Evolutionary conservation across 2,329 filamentous ascomycete genomes (phyloP).

Genomic region (Arthrobotrys iridis): DNA sequence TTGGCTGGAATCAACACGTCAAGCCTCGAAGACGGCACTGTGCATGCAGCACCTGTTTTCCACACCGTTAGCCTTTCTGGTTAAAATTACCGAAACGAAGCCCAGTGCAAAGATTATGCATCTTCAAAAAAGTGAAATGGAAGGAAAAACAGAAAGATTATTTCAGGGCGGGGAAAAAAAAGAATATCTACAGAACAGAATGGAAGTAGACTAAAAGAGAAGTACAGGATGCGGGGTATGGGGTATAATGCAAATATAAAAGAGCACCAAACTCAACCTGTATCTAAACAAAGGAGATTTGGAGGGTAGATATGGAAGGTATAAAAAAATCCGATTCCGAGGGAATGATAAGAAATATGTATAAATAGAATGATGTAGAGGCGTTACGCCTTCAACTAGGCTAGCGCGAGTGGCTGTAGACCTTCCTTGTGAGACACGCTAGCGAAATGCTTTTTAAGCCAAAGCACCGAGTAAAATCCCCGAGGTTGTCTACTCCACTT

Average conservation of each 20-base stretch:
- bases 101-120: background rate
- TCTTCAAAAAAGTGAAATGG: background rate
- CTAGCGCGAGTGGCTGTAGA: background rate
- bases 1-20: conserved; percentile 12
- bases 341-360: conserved; percentile 21
- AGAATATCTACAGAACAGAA: conserved; percentile 52
- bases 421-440: background rate
- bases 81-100: conserved; percentile 26
- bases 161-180: background rate
- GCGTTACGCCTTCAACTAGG: conserved; percentile 2
- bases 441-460: background rate
- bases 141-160: conserved; percentile 4
- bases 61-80: conserved; percentile 8
- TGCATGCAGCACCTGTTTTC: conserved; percentile 23
- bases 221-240: conserved; percentile 44
- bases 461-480: background rate
- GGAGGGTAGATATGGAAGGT: conserved; percentile 2
- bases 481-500: conserved; percentile 38
- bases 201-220: conserved; percentile 40
- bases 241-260: conserved; percentile 50
- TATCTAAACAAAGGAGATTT: conserved; percentile 44
- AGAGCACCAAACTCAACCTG: conserved; percentile 33
- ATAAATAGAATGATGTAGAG: background rate
- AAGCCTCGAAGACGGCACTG: conserved; percentile 5
- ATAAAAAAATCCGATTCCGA: conserved; percentile 15